phyloP scores from a whole-genome alignment of 208 protist species.

The Borovskyia barvae region DNA sequence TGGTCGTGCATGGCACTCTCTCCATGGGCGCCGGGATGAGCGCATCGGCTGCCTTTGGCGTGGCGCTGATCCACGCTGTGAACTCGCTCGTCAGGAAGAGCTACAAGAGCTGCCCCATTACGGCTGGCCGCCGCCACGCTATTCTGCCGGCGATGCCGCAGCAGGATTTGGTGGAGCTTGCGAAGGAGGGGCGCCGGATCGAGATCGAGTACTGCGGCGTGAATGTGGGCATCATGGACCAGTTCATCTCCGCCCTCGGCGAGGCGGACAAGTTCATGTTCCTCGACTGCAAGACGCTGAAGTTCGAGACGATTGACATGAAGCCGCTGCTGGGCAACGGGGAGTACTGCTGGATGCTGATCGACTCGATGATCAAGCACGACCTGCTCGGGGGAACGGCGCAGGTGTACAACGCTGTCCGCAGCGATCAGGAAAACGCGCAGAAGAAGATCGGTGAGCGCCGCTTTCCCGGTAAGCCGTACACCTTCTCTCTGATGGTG shows the following conservation, averaged over 20 bases:
- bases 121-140: slow-evolving; percentile 28
- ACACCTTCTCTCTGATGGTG: slow-evolving; percentile 65
- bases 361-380: slow-evolving; percentile 79
- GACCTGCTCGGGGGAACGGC: slow-evolving; percentile 52
- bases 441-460: slow-evolving; percentile 65
- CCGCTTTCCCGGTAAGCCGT: slow-evolving; percentile 43
- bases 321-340: slow-evolving; percentile 42
- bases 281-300: slow-evolving; percentile 75
- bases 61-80: slow-evolving; percentile 60
- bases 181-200: slow-evolving; percentile 68
- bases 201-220: slow-evolving; percentile 83
- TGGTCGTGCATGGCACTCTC: slow-evolving; percentile 72
- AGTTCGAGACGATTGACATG: slow-evolving; percentile 47
- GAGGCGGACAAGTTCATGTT: slow-evolving; percentile 75
- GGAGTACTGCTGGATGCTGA: slow-evolving; percentile 63
- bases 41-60: slow-evolving; percentile 77
- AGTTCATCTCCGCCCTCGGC: slow-evolving; percentile 80
- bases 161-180: slow-evolving; percentile 46
- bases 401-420: slow-evolving; percentile 62
- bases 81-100: slow-evolving; percentile 34
- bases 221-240: slow-evolving; percentile 93
- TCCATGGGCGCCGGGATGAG: slow-evolving; percentile 86
- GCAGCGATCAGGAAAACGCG: slow-evolving; percentile 60
- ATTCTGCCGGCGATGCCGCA: slow-evolving; percentile 35
- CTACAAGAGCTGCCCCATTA: slow-evolving; percentile 18